phyloP scores from a whole-genome alignment of 108 stramenopile genomes.

The Cyclotella atomus region DNA sequence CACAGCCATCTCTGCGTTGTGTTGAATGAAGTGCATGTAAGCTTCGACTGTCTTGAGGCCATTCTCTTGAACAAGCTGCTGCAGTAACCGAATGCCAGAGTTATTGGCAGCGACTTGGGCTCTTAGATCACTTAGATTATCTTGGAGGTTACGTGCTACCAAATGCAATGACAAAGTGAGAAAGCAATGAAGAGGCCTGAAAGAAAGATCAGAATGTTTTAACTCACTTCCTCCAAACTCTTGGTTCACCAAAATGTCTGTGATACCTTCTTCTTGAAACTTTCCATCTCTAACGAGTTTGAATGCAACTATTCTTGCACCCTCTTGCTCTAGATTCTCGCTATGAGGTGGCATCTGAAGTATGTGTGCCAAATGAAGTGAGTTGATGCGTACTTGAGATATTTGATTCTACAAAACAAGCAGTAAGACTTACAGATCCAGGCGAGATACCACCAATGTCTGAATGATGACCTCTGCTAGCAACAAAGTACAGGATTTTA shows the following conservation, averaged over 20 bases:
- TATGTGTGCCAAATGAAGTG: too few relatives aligned
- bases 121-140: constrained; percentile 94
- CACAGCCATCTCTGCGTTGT: constrained; percentile 94
- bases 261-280: constrained; percentile 96
- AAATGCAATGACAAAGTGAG: not conserved
- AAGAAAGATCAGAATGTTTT: not conserved
- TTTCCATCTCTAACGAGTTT: constrained; percentile 92
- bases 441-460: constrained; percentile 96
- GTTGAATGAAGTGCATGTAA: constrained; percentile 98
- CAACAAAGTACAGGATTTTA: constrained; percentile 94
- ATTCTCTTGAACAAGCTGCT: constrained; percentile 86
- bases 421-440: constrained; percentile 60
- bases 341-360: constrained; percentile 93
- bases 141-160: constrained; percentile 87
- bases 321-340: constrained; percentile 90
- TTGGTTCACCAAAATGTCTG: constrained; percentile 88
- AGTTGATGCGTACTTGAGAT: too few relatives aligned
- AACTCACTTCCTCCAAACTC: constrained; percentile 74
- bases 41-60: constrained; percentile 87
- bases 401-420: too few relatives aligned
- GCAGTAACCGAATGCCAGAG: constrained; percentile 88
- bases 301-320: constrained; percentile 97
- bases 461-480: constrained; percentile 96
- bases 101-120: constrained; percentile 99
- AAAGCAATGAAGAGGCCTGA: not conserved